Evolutionary conservation across 805 yeast genomes (phyloP).

Genomic region (Jamesozyma hellenica): DNA sequence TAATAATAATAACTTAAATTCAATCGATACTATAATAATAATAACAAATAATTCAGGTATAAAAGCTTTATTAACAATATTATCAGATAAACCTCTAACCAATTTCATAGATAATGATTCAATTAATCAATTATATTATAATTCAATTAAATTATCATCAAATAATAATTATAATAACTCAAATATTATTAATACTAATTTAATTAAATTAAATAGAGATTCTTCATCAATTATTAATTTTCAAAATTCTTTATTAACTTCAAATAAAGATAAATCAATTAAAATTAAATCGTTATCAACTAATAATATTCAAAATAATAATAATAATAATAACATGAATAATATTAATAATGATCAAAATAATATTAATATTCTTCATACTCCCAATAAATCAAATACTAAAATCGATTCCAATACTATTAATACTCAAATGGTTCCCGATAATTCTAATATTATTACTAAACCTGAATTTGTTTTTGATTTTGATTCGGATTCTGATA

Average conservation of each 20-base stretch:
- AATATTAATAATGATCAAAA: not conserved
- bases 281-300: slow-evolving; percentile 23
- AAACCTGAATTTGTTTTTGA: too few species aligned
- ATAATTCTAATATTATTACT: too few species aligned
- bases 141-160: slow-evolving; percentile 1
- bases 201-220: too few species aligned
- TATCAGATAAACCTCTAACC: slow-evolving; percentile 27
- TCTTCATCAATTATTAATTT: slow-evolving; percentile 25
- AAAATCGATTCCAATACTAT: too few species aligned
- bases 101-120: slow-evolving; percentile 24
- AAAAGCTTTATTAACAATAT: slow-evolving; percentile 27
- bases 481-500: not conserved
- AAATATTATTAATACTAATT: too few species aligned
- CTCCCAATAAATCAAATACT: too few species aligned
- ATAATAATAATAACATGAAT: not conserved
- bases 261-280: slow-evolving; percentile 28
- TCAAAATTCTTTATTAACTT: slow-evolving; percentile 24
- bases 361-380: too few species aligned
- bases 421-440: too few species aligned
- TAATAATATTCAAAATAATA: slow-evolving; percentile 11
- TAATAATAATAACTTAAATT: not conserved
- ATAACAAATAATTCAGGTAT: slow-evolving; percentile 29
- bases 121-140: slow-evolving; percentile 18
- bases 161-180: too few species aligned
- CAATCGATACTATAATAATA: slow-evolving; percentile 20